Evolutionary conservation across 345 rosid species (phyloP), one percentile per base, ranked within the genome.

Genomic region (Lepidium didymum): DNA sequence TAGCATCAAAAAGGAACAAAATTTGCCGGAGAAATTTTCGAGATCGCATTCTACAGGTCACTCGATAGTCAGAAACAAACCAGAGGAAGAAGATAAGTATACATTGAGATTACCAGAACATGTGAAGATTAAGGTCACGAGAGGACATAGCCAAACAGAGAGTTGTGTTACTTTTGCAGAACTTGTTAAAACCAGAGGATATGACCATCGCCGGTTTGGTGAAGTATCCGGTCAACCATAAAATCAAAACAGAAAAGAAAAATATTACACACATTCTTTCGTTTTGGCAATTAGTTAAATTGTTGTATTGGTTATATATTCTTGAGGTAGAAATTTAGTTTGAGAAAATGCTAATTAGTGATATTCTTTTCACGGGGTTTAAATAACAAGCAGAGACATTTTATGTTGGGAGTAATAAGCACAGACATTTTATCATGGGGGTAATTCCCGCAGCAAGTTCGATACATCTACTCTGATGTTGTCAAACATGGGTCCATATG

Each of bases 21-120:
- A 8, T 25, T 53, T 52, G 19, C 77, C 69, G 10, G 82, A 76
- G 59, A 80, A 76, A 37, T 77, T 84, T 70, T 73, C 85, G 11
- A 79, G 96, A 76, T 85, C 89, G 1, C 83, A 86, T 64, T 81
- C 97, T 0, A 92, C 97, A 0, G 97, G 98, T 14, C 98, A 92
- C 51, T 92, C 91, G 3, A 66, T 87, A 44, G 51, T 41, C 29
- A 73, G 73, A 54, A 47, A 52, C 35, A 64, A 68, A 62, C 73
- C 74, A 27, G 84, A 67, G 45, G 84, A 74, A 14, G 86, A 84
- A 43, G 86, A 83, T 66, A 80, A 61, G 74, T 81, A 83, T 65
- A 86, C 71, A 14, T 49, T 89, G 81, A 82, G 83, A 77, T 70
- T 92, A 74, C 81, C 71, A 16, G 84, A 85, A 1, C 72, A 86